Conservation (phyloP, 257 asterid genomes). For the Phtheirospermum japonicum region DNA sequence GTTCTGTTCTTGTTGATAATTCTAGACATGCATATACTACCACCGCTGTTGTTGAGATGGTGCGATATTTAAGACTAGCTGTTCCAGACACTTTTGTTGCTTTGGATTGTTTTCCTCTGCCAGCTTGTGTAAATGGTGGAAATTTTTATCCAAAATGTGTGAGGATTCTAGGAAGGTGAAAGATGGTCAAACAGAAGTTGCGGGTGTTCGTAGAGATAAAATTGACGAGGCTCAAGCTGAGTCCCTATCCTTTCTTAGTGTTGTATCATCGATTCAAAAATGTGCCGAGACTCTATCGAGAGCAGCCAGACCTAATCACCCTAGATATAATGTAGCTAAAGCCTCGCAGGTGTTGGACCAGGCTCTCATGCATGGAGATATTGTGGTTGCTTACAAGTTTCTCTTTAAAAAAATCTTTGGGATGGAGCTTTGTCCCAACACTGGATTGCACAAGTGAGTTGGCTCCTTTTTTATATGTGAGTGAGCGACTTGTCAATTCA, state of each 20-base stretch:
- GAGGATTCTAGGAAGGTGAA: conserved; percentile 55
- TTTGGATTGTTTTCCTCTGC: conserved; percentile 75
- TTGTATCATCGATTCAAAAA: conserved; percentile 63
- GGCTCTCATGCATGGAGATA: conserved; percentile 62
- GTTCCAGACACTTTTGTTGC: conserved; percentile 87
- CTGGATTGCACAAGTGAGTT: conserved; percentile 69
- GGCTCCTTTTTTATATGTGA: conserved; percentile 74
- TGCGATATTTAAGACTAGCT: conserved; percentile 71
- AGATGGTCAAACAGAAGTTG: conserved; percentile 43
- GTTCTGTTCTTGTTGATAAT: conserved; percentile 80
- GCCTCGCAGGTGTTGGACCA: conserved; percentile 62
- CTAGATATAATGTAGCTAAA: conserved; percentile 61
- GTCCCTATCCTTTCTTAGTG: conserved; percentile 44
- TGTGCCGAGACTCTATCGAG: conserved; percentile 59
- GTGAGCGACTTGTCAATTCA: conserved; percentile 82
- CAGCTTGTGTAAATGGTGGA: conserved; percentile 58
- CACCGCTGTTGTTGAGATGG: conserved; percentile 83
- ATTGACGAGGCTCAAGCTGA: conserved; percentile 46
- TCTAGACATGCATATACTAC: conserved; percentile 76
- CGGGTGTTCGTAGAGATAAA: conserved; percentile 47
- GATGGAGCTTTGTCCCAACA: conserved; percentile 59
- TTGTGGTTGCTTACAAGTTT: conserved; percentile 48
- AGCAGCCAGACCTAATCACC: conserved; percentile 58
- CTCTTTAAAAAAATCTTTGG: conserved; percentile 59
- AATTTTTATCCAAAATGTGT: conserved; percentile 48